These are phyloP conservation scores for Vigna unguiculata DNA, from an alignment of 306 rosid genomes.

Conservation along the genomic window DNA sequence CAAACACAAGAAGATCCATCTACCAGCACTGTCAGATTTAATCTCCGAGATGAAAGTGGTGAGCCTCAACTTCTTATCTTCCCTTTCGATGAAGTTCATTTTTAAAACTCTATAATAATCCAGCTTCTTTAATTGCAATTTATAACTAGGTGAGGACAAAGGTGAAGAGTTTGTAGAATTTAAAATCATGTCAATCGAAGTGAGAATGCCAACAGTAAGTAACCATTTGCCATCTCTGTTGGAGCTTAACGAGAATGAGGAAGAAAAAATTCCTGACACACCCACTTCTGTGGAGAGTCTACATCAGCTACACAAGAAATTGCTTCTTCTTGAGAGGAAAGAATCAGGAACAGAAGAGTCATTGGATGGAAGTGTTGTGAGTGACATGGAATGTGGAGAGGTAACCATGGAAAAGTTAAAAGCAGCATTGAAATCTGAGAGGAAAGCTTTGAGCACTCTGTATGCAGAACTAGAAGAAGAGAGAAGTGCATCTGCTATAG, in stretches of 20 bases:
- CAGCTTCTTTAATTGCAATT: constrained; percentile 11
- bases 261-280: constrained; percentile 79
- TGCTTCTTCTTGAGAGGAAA: constrained; percentile 72
- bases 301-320: constrained; percentile 69
- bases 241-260: constrained; percentile 69
- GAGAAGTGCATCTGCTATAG: constrained; percentile 94
- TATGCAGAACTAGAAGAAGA: constrained; percentile 95
- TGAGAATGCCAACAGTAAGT: constrained; percentile 46
- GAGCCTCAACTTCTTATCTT: constrained; percentile 36
- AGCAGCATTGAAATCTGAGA: constrained; percentile 69
- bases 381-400: constrained; percentile 74
- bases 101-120: background rate
- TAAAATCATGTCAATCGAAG: constrained; percentile 58
- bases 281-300: constrained; percentile 75
- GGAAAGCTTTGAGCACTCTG: constrained; percentile 72
- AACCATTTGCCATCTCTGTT: constrained; percentile 45
- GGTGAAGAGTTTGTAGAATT: constrained; percentile 63
- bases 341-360: constrained; percentile 84
- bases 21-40: constrained; percentile 52
- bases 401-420: constrained; percentile 67
- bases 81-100: constrained; percentile 21
- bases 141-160: constrained; percentile 49
- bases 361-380: constrained; percentile 77
- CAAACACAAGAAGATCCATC: constrained; percentile 61
- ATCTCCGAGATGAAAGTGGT: constrained; percentile 57